Conservation (phyloP, 306 rosid species). For the Prosopis cineraria region DNA sequence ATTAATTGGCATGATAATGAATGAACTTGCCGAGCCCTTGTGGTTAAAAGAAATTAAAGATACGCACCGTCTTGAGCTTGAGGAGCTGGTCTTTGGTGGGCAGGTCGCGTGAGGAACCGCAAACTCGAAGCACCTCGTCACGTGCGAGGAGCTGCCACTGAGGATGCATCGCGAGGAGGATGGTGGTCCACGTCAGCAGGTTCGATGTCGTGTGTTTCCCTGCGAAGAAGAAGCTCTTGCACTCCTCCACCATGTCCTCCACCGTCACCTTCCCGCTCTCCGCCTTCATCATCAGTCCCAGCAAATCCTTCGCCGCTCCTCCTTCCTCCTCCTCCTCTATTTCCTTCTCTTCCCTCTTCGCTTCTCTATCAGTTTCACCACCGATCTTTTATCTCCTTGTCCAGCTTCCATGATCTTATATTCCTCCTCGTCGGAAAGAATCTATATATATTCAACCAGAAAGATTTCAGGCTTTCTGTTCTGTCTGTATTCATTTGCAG, state of each 20-base stretch:
- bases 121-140: constrained; percentile 75
- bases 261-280: constrained; percentile 44
- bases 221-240: constrained; percentile 98
- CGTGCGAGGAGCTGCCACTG: constrained; percentile 96
- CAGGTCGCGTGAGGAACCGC: constrained; percentile 88
- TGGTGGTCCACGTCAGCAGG: constrained; percentile 97
- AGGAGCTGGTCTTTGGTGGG: constrained; percentile 76
- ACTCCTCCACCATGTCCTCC: constrained; percentile 91
- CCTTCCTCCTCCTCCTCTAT: constrained; percentile 7
- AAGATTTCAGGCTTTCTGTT: background rate
- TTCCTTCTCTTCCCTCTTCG: constrained; percentile 36
- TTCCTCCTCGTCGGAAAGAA: constrained; percentile 82
- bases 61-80: constrained; percentile 84
- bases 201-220: constrained; percentile 99
- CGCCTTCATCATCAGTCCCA: constrained; percentile 85
- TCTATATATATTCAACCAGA: constrained; percentile 28
- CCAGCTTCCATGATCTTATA: constrained; percentile 76
- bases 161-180: constrained; percentile 95
- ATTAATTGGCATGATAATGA: too few species aligned
- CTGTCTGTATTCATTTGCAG: background rate
- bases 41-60: too few species aligned
- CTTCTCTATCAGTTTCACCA: constrained; percentile 58
- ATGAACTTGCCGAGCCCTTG: too few species aligned
- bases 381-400: constrained; percentile 61
- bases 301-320: constrained; percentile 64